These are phyloP conservation scores for Periconia digitata DNA, from an alignment of 2,329 filamentous ascomycete species.

Conservation along the genomic window DNA sequence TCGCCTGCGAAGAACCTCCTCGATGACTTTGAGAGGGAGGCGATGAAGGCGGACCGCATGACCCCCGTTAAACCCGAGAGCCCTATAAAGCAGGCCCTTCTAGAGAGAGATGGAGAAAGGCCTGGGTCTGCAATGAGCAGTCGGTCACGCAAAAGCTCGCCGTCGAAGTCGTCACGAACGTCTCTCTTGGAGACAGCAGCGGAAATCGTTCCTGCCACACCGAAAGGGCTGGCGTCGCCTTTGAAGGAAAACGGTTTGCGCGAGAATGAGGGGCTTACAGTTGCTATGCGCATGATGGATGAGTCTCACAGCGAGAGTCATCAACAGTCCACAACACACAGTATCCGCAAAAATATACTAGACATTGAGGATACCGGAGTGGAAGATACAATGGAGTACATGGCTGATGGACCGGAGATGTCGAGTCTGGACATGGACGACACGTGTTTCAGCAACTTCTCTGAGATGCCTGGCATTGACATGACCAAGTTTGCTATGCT, in stretches of 20 bases:
- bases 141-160: conserved; percentile 31
- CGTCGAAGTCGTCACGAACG: conserved; percentile 26
- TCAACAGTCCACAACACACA: conserved; percentile 24
- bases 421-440: conserved; percentile 58
- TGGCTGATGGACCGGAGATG: conserved; percentile 31
- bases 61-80: conserved; percentile 29
- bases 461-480: conserved; percentile 73
- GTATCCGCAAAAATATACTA: conserved; percentile 19
- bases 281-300: conserved; percentile 39
- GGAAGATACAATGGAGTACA: conserved; percentile 28
- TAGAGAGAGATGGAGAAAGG: conserved; percentile 13
- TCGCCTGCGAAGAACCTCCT: conserved; percentile 31
- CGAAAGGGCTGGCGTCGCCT: conserved; percentile 22
- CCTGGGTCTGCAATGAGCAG: conserved; percentile 29
- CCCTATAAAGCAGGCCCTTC: conserved; percentile 21
- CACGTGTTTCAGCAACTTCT: conserved; percentile 83
- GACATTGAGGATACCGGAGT: conserved; percentile 25
- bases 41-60: conserved; percentile 3
- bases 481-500: conserved; percentile 80
- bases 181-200: conserved; percentile 17
- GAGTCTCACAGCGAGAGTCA: conserved; percentile 24
- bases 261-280: conserved; percentile 43
- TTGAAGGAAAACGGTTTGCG: conserved; percentile 29
- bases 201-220: conserved; percentile 18
- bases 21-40: conserved; percentile 28